These are phyloP conservation scores for Hypoxylon subgilvum DNA, from an alignment of 495 filamentous ascomycete genomes.

Conservation along the genomic window DNA sequence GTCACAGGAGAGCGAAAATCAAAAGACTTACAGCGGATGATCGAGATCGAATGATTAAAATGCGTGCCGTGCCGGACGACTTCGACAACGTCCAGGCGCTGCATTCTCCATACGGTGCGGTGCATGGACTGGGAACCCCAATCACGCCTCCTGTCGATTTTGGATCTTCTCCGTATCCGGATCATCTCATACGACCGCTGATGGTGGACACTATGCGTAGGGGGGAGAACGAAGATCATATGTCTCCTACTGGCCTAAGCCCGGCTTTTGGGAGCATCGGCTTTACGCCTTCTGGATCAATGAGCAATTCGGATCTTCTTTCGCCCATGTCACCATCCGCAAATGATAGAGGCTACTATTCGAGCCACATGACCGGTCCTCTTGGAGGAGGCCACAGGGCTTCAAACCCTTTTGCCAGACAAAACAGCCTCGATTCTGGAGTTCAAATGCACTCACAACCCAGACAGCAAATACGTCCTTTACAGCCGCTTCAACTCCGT, in stretches of 20 bases:
- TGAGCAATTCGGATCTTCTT: constrained; percentile 57
- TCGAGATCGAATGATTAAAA: constrained; percentile 91
- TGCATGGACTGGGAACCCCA: constrained; percentile 60
- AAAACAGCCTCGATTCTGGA: constrained; percentile 55
- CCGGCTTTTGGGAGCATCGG: constrained; percentile 67
- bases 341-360: constrained; percentile 59
- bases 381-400: constrained; percentile 57
- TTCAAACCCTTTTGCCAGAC: constrained; percentile 62
- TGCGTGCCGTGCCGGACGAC: constrained; percentile 85
- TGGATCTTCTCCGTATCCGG: constrained; percentile 53
- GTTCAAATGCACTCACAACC: constrained; percentile 54
- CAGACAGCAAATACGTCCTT: constrained; percentile 52
- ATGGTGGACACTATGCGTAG: constrained; percentile 66
- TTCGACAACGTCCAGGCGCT: constrained; percentile 92
- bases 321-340: constrained; percentile 60
- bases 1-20: constrained; percentile 83
- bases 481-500: constrained; percentile 65
- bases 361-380: constrained; percentile 54
- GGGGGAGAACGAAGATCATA: constrained; percentile 61
- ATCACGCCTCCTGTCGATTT: constrained; percentile 64
- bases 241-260: constrained; percentile 66
- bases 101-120: constrained; percentile 72
- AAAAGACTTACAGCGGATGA: constrained; percentile 94
- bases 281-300: constrained; percentile 58
- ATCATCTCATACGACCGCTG: constrained; percentile 64